Conservation (phyloP, 1,139 yeast species). For the Candida sojae region DNA sequence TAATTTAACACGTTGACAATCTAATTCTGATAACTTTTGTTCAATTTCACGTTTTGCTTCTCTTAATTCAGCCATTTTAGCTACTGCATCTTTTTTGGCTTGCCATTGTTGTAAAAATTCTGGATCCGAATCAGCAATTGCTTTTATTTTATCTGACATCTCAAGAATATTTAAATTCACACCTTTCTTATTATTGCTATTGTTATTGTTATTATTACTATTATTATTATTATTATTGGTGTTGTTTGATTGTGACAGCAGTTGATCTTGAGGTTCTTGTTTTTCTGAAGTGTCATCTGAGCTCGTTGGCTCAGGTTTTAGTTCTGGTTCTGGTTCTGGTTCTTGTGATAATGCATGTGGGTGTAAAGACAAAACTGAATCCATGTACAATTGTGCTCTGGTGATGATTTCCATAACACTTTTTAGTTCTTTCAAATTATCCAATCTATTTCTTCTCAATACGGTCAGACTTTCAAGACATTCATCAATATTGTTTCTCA, state of each 20-base stretch:
- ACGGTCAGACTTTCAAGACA: constrained; percentile 66
- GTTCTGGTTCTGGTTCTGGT: not conserved
- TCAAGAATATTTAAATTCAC: constrained; percentile 37
- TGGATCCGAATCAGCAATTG: constrained; percentile 45
- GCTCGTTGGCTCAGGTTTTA: not conserved
- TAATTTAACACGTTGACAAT: constrained; percentile 73
- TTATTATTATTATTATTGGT: constrained; percentile 20
- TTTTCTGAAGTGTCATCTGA: not conserved
- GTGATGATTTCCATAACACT: constrained; percentile 48
- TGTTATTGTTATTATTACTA: constrained; percentile 19
- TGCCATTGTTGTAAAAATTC: constrained; percentile 50
- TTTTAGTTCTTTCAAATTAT: constrained; percentile 64
- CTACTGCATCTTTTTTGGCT: constrained; percentile 39
- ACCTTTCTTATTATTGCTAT: constrained; percentile 2
- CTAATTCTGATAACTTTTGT: constrained; percentile 60
- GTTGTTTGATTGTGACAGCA: constrained; percentile 1
- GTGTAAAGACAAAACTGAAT: constrained; percentile 15
- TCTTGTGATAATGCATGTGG: not conserved
- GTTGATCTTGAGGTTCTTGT: constrained; percentile 3
- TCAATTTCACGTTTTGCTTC: constrained; percentile 54
- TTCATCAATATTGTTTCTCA: constrained; percentile 67
- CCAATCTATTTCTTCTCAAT: constrained; percentile 69
- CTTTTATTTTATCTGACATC: constrained; percentile 51
- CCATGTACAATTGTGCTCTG: constrained; percentile 40
- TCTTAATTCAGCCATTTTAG: constrained; percentile 46